These are phyloP conservation scores for Ustilago lituana DNA, from an alignment of 1,284 basidiomycete genomes.

Conservation along the genomic window DNA sequence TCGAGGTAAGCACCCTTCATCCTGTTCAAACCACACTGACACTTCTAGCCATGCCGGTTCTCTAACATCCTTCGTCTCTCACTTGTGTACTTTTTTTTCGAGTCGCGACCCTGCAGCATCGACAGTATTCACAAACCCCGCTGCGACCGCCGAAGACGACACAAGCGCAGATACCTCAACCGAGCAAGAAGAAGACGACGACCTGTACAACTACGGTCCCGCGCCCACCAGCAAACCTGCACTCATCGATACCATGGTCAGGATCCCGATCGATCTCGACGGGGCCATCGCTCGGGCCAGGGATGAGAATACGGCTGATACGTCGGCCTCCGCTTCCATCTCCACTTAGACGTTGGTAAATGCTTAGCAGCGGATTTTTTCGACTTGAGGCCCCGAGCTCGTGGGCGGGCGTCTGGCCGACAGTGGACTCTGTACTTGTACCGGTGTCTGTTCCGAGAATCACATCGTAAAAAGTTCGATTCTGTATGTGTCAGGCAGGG, in stretches of 20 bases:
- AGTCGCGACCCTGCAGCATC: conserved; percentile 32
- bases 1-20: conserved; percentile 36
- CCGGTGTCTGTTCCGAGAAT: conserved; percentile 23
- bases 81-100: no score
- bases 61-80: no score
- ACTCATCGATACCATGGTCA: conserved; percentile 50
- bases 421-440: conserved; percentile 10
- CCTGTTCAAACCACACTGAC: neutral
- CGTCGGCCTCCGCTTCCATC: conserved; percentile 8
- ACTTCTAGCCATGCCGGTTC: no score
- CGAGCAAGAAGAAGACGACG: conserved; percentile 35
- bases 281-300: conserved; percentile 26
- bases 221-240: conserved; percentile 30
- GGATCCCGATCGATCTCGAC: conserved; percentile 51
- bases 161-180: conserved; percentile 19
- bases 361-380: no score
- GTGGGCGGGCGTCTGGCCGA: no score
- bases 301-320: conserved; percentile 19
- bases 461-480: no score
- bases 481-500: no score
- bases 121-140: conserved; percentile 22
- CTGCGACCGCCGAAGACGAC: neutral
- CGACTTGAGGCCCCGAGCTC: no score
- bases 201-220: conserved; percentile 36
- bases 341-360: no score